Evolutionary conservation across 257 asterid genomes (phyloP).

Genomic region (Thymus quinquecostatus): DNA sequence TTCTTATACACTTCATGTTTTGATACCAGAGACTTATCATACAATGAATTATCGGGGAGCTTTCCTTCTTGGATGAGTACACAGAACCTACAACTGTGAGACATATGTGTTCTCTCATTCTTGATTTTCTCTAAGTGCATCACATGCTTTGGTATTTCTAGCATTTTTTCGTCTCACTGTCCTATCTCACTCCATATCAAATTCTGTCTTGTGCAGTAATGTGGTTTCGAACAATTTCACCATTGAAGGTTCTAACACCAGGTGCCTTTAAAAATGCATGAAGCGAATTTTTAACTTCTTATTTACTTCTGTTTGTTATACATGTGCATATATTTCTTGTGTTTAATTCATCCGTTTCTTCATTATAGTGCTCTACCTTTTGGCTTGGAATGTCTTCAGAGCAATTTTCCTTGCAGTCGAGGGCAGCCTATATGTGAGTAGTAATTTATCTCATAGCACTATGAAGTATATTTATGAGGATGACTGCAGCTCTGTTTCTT

Average conservation of each 20-base stretch:
- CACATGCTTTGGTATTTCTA: neutral
- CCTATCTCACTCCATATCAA: neutral
- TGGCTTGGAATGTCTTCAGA: constrained; percentile 74
- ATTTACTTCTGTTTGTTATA: neutral
- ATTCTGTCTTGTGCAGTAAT: constrained; percentile 46
- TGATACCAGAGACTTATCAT: constrained; percentile 70
- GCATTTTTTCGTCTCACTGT: constrained; percentile 6
- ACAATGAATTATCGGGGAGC: constrained; percentile 72
- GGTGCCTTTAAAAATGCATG: constrained; percentile 41
- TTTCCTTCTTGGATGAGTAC: constrained; percentile 72
- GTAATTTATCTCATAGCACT: constrained; percentile 4
- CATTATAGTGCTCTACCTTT: constrained; percentile 56
- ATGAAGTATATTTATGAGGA: neutral
- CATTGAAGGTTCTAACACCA: constrained; percentile 43
- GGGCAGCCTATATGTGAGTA: constrained; percentile 64
- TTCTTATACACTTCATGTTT: neutral
- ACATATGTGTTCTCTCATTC: constrained; percentile 8
- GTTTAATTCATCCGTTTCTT: constrained; percentile 18
- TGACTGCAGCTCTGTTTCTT: too few relatives aligned
- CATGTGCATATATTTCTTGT: neutral
- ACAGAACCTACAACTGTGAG: constrained; percentile 61
- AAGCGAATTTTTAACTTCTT: neutral
- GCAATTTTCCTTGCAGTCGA: constrained; percentile 68
- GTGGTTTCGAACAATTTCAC: constrained; percentile 77
- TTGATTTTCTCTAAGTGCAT: constrained; percentile 2